A percentile compares a stretch with the other conserved stretches of the same genome.
These are phyloP conservation scores for Trametes cinnabarina DNA, from an alignment of 768 basidiomycete species.

Conservation along the genomic window DNA sequence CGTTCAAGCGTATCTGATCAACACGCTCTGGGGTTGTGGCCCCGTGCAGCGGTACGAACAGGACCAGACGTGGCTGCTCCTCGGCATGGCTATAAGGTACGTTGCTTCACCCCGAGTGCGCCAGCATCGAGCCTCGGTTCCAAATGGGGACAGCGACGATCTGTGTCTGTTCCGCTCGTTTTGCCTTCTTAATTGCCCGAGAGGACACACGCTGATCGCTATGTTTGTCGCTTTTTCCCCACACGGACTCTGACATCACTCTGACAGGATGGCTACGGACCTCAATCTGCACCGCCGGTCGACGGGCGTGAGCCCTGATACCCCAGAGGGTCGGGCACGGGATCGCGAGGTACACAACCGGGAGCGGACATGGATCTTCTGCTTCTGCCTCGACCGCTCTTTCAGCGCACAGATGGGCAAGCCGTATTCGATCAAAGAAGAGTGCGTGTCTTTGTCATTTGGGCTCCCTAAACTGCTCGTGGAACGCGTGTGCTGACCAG, in stretches of 20 bases:
- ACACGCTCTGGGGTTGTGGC: conserved; percentile 88
- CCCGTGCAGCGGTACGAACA: conserved; percentile 97
- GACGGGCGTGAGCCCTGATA: conserved; percentile 54
- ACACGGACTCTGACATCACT: conserved; percentile 15
- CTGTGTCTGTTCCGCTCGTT: conserved; percentile 8
- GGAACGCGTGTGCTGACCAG: conserved; percentile 12
- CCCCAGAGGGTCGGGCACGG: conserved; percentile 75
- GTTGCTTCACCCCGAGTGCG: conserved; percentile 24
- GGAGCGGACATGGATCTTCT: conserved; percentile 91
- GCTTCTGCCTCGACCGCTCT: conserved; percentile 84
- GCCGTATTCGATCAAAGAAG: conserved; percentile 89
- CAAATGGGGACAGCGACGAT: conserved; percentile 9
- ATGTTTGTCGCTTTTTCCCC: conserved; percentile 1
- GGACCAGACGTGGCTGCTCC: conserved; percentile 87
- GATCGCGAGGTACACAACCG: conserved; percentile 90
- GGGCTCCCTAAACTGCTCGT: not conserved
- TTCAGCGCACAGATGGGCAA: conserved; percentile 96
- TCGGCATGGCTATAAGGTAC: conserved; percentile 84
- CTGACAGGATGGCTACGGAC: conserved; percentile 86
- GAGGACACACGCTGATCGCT: conserved; percentile 6
- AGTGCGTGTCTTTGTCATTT: conserved; percentile 51
- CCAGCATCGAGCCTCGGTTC: not conserved
- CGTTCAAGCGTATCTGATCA: conserved; percentile 90
- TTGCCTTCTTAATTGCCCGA: conserved; percentile 5
- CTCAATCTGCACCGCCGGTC: conserved; percentile 93